These are phyloP conservation scores for Solanum neorickii DNA, from an alignment of 257 asterid genomes.

Conservation along the genomic window DNA sequence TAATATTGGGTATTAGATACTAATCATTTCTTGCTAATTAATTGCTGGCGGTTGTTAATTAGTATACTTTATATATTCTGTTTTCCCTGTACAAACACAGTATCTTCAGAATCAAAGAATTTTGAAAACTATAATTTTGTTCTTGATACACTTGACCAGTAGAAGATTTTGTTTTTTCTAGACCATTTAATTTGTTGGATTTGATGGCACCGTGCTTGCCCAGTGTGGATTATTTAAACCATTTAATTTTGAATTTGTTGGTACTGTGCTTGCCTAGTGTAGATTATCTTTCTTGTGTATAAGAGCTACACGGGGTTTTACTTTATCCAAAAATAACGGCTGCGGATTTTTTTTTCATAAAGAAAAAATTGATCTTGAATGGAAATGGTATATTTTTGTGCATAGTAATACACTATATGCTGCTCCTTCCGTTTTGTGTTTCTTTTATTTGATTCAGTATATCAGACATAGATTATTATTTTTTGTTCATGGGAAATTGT, in stretches of 20 bases:
- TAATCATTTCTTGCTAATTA: neutral
- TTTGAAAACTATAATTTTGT: neutral
- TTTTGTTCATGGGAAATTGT: too few species aligned
- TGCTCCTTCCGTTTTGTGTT: neutral
- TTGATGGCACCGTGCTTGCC: neutral
- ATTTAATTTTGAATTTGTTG: too few species aligned
- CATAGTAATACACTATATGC: neutral
- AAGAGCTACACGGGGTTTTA: too few species aligned
- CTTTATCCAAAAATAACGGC: too few species aligned
- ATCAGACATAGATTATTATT: too few species aligned
- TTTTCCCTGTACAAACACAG: neutral
- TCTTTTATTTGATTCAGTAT: neutral
- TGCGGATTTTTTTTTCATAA: neutral
- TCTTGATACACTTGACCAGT: neutral
- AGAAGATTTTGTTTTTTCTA: neutral
- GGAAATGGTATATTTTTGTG: too few species aligned
- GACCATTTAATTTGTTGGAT: neutral
- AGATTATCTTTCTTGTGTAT: too few species aligned
- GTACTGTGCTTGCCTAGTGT: fast-evolving
- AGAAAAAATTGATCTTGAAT: too few species aligned
- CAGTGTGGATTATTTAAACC: too few species aligned
- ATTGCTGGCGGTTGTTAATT: neutral
- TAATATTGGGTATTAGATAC: neutral
- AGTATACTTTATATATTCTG: neutral
- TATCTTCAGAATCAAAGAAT: neutral